These are phyloP conservation scores for Dothistroma septosporum DNA, from an alignment of 2,329 filamentous ascomycete species.

Conservation along the genomic window DNA sequence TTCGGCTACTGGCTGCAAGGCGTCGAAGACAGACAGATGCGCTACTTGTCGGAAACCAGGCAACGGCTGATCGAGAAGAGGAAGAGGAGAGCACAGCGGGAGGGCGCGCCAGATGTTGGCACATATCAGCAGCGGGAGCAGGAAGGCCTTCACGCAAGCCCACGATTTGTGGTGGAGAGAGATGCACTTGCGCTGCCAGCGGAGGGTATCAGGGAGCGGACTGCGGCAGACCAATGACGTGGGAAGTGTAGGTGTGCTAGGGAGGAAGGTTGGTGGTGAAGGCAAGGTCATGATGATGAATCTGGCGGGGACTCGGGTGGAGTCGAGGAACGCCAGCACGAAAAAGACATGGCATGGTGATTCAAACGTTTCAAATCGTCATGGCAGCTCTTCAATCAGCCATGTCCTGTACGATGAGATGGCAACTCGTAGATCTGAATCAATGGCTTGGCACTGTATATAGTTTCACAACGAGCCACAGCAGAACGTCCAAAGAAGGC, in stretches of 20 bases:
- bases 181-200: constrained; percentile 10
- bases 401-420: not conserved
- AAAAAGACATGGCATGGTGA: not conserved
- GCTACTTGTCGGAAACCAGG: constrained; percentile 73
- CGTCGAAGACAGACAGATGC: constrained; percentile 77
- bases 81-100: constrained; percentile 66
- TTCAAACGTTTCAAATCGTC: not conserved
- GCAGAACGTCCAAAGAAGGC: not conserved
- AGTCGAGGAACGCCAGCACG: not conserved
- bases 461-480: constrained; percentile 1
- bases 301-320: not conserved
- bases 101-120: constrained; percentile 41
- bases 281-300: not conserved
- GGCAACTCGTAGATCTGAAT: not conserved
- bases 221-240: constrained; percentile 14
- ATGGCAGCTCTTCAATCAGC: not conserved
- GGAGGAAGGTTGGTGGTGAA: not conserved
- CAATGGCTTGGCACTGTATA: constrained; percentile 7
- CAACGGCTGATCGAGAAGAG: constrained; percentile 82
- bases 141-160: constrained; percentile 30
- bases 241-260: not conserved
- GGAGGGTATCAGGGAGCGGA: constrained; percentile 13
- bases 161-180: constrained; percentile 10
- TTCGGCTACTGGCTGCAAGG: constrained; percentile 97
- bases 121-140: constrained; percentile 32